Conservation (phyloP, 305 asterid genomes). For the Caryopteris hybrid region DNA sequence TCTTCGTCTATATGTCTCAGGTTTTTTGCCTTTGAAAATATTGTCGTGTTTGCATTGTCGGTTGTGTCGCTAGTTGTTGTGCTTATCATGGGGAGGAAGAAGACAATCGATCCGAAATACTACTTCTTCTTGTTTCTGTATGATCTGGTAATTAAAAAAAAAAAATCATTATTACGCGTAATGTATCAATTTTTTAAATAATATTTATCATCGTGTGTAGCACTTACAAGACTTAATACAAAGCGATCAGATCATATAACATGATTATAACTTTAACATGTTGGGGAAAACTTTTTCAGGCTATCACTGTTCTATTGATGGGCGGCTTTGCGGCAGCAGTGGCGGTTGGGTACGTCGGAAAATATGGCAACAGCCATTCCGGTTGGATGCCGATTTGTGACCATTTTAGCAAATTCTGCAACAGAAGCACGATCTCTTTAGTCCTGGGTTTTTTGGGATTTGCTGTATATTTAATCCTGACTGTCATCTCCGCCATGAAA, state of each 20-base stretch:
- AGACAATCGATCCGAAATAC: constrained; percentile 10
- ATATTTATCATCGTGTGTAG: too few species aligned
- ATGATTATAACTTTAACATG: too few species aligned
- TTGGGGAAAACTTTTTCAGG: constrained; percentile 15
- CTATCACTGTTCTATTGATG: constrained; percentile 29
- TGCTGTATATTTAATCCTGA: constrained; percentile 31
- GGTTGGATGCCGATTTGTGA: constrained; percentile 69
- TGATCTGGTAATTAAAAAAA: constrained; percentile 42
- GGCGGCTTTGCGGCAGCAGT: constrained; percentile 50
- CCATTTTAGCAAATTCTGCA: constrained; percentile 45
- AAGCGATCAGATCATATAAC: too few species aligned
- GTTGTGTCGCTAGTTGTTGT: constrained; percentile 22
- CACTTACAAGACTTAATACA: too few species aligned
- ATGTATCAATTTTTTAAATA: background rate
- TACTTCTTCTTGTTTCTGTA: constrained; percentile 47
- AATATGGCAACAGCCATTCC: constrained; percentile 42
- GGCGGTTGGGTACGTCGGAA: constrained; percentile 45
- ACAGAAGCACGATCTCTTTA: constrained; percentile 15
- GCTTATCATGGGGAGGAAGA: constrained; percentile 16
- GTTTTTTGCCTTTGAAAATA: constrained; percentile 43
- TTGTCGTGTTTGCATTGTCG: constrained; percentile 30
- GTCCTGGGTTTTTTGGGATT: constrained; percentile 23
- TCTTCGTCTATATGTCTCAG: constrained; percentile 22
- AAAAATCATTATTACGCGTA: too few species aligned
- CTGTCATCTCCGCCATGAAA: constrained; percentile 35